A percentile compares a stretch with the other conserved stretches of the same genome.
Conservation (phyloP, 2,329 filamentous ascomycete species). For the Juglanconis sp. region DNA sequence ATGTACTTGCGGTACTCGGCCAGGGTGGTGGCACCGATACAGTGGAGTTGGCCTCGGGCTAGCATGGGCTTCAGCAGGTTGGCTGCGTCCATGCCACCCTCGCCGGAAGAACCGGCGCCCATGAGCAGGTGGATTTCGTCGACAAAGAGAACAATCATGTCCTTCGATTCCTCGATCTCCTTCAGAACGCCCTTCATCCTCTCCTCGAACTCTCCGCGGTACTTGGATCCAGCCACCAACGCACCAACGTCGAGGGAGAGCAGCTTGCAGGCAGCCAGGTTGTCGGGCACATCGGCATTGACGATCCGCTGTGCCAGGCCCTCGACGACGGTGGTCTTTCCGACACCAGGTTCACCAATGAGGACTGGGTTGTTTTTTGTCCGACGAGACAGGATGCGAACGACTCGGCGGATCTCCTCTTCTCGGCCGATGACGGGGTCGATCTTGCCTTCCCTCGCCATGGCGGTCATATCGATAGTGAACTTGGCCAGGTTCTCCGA, state of each 20-base stretch:
- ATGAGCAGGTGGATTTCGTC: conserved; percentile 98
- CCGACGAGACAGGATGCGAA: conserved; percentile 85
- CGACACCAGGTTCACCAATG: conserved; percentile 96
- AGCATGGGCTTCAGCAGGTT: conserved; percentile 98
- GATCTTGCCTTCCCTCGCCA: conserved; percentile 96
- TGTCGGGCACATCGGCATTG: conserved; percentile 94
- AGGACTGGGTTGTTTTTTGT: conserved; percentile 99
- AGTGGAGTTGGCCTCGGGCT: conserved; percentile 92
- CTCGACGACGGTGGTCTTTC: conserved; percentile 97
- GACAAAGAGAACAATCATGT: conserved; percentile 96
- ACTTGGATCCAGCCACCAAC: conserved; percentile 95
- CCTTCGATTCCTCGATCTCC: conserved; percentile 90
- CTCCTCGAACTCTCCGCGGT: conserved; percentile 97
- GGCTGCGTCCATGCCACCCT: conserved; percentile 97
- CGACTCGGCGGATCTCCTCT: conserved; percentile 88
- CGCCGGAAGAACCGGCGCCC: conserved; percentile 90
- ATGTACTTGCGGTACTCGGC: conserved; percentile 98
- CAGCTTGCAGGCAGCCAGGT: conserved; percentile 87
- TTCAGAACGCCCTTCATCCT: conserved; percentile 99
- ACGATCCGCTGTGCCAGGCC: conserved; percentile 93
- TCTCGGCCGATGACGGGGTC: conserved; percentile 96
- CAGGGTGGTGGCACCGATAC: conserved; percentile 94
- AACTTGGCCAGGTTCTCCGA: conserved; percentile 97
- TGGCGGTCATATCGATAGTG: conserved; percentile 95
- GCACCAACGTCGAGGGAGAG: conserved; percentile 94